A percentile compares a stretch with the other conserved stretches of the same genome.
Evolutionary conservation across 345 rosid species (phyloP).

Genomic region (Erysimum cheiranthoides): DNA sequence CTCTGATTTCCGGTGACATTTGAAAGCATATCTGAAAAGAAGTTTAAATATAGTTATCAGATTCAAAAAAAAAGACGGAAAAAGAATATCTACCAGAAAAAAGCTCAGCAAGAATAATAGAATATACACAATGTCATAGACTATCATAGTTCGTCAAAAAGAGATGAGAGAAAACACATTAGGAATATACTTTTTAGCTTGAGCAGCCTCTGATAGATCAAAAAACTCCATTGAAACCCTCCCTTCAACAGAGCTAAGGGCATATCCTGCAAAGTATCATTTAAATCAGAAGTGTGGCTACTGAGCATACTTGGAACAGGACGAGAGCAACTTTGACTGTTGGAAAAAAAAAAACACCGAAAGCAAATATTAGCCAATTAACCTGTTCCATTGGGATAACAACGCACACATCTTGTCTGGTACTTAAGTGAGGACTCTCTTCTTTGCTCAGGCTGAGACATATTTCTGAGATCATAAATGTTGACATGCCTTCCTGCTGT

Average conservation of each 20-base stretch:
- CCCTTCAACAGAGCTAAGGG: slow-evolving; percentile 96
- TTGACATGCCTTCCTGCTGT: slow-evolving; percentile 97
- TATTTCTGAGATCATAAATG: slow-evolving; percentile 86
- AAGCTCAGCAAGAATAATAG: neutral
- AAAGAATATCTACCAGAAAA: neutral
- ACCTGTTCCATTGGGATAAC: slow-evolving; percentile 98
- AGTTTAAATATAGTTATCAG: neutral
- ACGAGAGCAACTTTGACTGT: neutral
- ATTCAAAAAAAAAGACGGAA: neutral
- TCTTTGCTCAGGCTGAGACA: slow-evolving; percentile 97
- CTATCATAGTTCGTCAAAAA: neutral
- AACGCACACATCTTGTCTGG: slow-evolving; percentile 93
- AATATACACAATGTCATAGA: neutral
- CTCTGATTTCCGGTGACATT: slow-evolving; percentile 95
- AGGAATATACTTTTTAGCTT: slow-evolving; percentile 81
- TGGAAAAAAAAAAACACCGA: neutral
- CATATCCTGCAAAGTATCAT: slow-evolving; percentile 74
- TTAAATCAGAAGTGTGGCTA: slow-evolving; percentile 16
- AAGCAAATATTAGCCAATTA: slow-evolving; percentile 21
- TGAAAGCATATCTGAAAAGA: slow-evolving; percentile 82
- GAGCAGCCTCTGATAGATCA: slow-evolving; percentile 91
- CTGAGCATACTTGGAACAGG: slow-evolving; percentile 2
- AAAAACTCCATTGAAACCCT: slow-evolving; percentile 99
- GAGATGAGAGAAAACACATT: neutral
- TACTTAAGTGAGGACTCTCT: slow-evolving; percentile 95